Evolutionary conservation across 2,329 filamentous ascomycete species (phyloP).

Genomic region (Ustulina deusta): DNA sequence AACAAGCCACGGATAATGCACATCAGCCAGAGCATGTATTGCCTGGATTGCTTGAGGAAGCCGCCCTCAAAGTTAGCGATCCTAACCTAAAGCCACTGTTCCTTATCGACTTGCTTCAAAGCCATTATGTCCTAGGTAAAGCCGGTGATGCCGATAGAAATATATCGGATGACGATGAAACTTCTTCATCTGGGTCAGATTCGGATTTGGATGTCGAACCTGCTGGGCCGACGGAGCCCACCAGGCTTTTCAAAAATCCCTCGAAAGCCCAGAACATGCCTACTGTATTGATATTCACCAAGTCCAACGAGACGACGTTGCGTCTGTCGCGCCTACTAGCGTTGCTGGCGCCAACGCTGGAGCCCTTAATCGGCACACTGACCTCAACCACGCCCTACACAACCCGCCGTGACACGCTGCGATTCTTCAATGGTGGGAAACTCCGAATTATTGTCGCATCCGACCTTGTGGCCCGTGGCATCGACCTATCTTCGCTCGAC

Average conservation of each 20-base stretch:
- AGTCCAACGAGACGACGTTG: conserved; percentile 88
- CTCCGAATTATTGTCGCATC: conserved; percentile 86
- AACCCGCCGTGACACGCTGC: conserved; percentile 74
- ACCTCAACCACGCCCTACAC: conserved; percentile 83
- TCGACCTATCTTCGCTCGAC: conserved; percentile 82
- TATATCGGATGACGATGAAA: conserved; percentile 48
- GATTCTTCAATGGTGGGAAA: conserved; percentile 71
- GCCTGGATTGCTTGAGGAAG: conserved; percentile 73
- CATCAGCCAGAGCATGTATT: conserved; percentile 63
- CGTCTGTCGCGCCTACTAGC: conserved; percentile 84
- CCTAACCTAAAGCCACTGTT: conserved; percentile 83
- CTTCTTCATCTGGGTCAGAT: conserved; percentile 52
- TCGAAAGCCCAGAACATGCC: conserved; percentile 45
- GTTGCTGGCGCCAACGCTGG: conserved; percentile 71
- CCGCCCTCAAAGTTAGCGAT: conserved; percentile 75
- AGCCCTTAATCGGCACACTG: conserved; percentile 73
- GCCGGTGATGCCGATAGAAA: conserved; percentile 36
- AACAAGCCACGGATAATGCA: conserved; percentile 54
- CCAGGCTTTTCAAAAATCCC: conserved; percentile 3
- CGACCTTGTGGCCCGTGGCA: conserved; percentile 90
- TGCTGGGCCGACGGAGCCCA: background rate
- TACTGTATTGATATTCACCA: conserved; percentile 84
- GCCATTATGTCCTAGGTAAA: conserved; percentile 59
- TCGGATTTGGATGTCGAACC: conserved; percentile 28
- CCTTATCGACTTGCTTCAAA: conserved; percentile 79